These are phyloP conservation scores for Phytophthora foliorum DNA, from an alignment of 352 stramenopile genomes.

Conservation along the genomic window DNA sequence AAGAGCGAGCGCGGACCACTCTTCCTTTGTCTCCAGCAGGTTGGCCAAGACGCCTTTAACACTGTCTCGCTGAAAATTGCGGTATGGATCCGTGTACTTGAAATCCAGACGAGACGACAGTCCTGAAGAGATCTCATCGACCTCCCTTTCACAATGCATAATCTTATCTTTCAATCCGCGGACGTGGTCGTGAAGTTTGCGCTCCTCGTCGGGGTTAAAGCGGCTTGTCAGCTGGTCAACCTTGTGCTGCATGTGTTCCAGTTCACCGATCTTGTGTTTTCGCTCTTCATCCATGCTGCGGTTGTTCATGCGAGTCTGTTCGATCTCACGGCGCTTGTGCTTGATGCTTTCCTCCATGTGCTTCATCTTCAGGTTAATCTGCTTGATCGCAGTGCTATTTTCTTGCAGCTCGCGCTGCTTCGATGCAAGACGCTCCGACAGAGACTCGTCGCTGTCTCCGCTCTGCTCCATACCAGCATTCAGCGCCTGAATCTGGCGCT, in stretches of 20 bases:
- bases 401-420: conserved; percentile 88
- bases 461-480: conserved; percentile 89
- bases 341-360: conserved; percentile 92
- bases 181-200: conserved; percentile 67
- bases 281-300: conserved; percentile 75
- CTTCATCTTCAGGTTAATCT: conserved; percentile 95
- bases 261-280: conserved; percentile 67
- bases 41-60: conserved; percentile 98
- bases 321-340: conserved; percentile 74
- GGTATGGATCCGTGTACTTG: conserved; percentile 96
- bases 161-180: conserved; percentile 75
- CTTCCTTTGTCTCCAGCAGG: conserved; percentile 95
- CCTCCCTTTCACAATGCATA: conserved; percentile 76
- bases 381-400: conserved; percentile 83
- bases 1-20: conserved; percentile 94
- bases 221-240: conserved; percentile 66
- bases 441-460: conserved; percentile 76
- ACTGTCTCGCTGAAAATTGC: conserved; percentile 95
- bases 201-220: conserved; percentile 86
- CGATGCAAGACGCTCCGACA: conserved; percentile 77
- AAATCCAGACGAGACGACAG: conserved; percentile 97
- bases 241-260: conserved; percentile 69
- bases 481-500: conserved; percentile 88
- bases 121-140: conserved; percentile 94
- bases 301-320: conserved; percentile 83